A percentile compares a stretch with the other conserved stretches of the same genome.
Evolutionary conservation across 2,329 filamentous ascomycete species (phyloP).

Genomic region (Penicillium capsulatum): DNA sequence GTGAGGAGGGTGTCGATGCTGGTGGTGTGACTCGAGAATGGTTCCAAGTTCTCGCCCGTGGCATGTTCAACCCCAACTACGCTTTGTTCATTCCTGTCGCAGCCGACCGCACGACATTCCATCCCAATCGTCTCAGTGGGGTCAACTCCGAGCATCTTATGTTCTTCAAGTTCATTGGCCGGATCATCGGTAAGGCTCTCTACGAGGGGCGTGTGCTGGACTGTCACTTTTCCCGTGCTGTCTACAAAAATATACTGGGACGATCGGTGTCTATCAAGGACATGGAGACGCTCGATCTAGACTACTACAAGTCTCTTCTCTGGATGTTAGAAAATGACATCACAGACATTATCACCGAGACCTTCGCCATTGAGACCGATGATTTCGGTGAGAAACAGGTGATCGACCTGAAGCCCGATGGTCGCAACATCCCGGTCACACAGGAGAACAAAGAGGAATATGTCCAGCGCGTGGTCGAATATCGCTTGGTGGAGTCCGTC

Average conservation of each 20-base stretch:
- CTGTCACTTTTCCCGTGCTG: conserved; percentile 97
- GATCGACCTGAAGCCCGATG: conserved; percentile 81
- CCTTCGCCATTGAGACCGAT: conserved; percentile 89
- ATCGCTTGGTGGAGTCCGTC: conserved; percentile 85
- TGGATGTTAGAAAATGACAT: conserved; percentile 99
- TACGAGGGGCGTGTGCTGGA: conserved; percentile 95
- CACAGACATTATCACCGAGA: conserved; percentile 94
- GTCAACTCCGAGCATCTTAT: conserved; percentile 93
- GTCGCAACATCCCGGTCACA: conserved; percentile 87
- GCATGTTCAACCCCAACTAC: conserved; percentile 99
- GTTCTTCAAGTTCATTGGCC: conserved; percentile 99
- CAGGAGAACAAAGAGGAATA: conserved; percentile 99
- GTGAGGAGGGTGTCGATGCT: conserved; percentile 95
- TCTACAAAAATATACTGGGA: conserved; percentile 95
- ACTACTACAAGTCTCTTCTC: conserved; percentile 97
- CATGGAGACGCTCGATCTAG: conserved; percentile 96
- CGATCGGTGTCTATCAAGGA: conserved; percentile 96
- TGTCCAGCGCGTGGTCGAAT: conserved; percentile 88
- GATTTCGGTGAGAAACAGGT: conserved; percentile 86
- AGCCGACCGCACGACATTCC: conserved; percentile 96
- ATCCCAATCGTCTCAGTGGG: conserved; percentile 88
- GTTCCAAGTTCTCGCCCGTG: conserved; percentile 95
- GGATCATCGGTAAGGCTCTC: conserved; percentile 95
- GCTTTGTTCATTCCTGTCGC: conserved; percentile 94
- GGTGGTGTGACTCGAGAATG: conserved; percentile 97